Evolutionary conservation across 2,329 filamentous ascomycete species (phyloP), one percentile per base, ranked within the genome.

Genomic region (Cadophora sp.): DNA sequence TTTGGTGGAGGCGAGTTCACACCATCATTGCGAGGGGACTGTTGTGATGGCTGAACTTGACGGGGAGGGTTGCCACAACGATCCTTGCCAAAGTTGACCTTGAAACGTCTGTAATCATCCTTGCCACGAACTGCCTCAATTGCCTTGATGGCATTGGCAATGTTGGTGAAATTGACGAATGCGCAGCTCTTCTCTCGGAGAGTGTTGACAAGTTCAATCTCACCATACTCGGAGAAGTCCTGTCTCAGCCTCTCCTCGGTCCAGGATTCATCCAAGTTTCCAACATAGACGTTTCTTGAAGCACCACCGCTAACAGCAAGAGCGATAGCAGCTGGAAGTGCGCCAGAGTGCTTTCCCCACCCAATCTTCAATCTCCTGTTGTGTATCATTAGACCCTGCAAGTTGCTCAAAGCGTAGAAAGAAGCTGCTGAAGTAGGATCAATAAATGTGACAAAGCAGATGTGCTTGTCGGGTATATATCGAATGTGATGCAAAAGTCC

Each of bases 161-260:
- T 99, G 83, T 99, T 99, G 78, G 96, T 99, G 80, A 99, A 99
- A 83, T 99, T 99, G 79, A 99, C 96, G 79, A 99, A 99, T 0
- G 96, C 96, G 80, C 96, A 99, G 83, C 94, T 97, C 89, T 99
- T 99, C 85, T 99, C 96, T 64, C 96, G 91, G 69, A 99, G 84
- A 19, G 96, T 92, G 82, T 99, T 99, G 71, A 99, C 94, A 72
- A 99, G 85, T 82, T 99, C 96, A 77, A 99, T 98, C 81, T 99
- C 96, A 73, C 96, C 96, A 76, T 93, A 98, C 79, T 98, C 95
- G 40, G 94, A 92, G 80, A 99, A 99, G 81, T 99, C 96, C 79
- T 97, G 94, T 77, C 94, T 90, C 74, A 99, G 84, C 68, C 95
- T 92, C 74, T 99, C 96, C 83, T 99, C 96, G 3, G 91, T 97